These are phyloP conservation scores for Gryganskiella cystojenkinii DNA, from an alignment of 192 early-diverging fungal species.

Conservation along the genomic window DNA sequence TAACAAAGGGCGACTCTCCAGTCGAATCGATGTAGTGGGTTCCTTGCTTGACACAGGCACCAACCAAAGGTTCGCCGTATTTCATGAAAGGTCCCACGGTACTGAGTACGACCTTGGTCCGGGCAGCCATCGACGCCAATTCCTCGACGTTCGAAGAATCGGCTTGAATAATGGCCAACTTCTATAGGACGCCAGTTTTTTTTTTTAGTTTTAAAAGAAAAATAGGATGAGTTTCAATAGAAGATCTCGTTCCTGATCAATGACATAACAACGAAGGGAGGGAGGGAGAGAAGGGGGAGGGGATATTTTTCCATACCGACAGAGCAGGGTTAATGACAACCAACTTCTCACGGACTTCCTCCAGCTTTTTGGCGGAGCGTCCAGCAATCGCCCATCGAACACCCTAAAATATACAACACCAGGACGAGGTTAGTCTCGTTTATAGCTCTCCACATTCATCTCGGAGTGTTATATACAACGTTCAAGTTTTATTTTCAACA, in stretches of 20 bases:
- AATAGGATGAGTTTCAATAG: not conserved
- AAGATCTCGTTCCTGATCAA: not conserved
- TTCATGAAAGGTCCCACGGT: constrained; percentile 84
- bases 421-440: no score
- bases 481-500: no score
- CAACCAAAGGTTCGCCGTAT: constrained; percentile 78
- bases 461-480: no score
- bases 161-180: constrained; percentile 74
- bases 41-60: constrained; percentile 68
- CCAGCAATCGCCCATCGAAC: constrained; percentile 85
- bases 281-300: not conserved
- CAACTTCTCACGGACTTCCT: constrained; percentile 62
- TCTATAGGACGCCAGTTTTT: constrained; percentile 15
- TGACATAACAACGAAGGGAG: not conserved
- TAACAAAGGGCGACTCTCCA: constrained; percentile 71
- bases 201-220: not conserved
- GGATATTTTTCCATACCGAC: constrained; percentile 41
- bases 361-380: constrained; percentile 73
- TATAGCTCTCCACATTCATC: no score
- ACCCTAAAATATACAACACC: constrained; percentile 32
- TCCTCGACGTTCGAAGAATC: constrained; percentile 68
- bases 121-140: constrained; percentile 67
- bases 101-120: constrained; percentile 80
- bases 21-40: constrained; percentile 94
- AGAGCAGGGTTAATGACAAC: constrained; percentile 59